Conservation (phyloP, 768 basidiomycete genomes). For the Pleurotus pulmonarius region DNA sequence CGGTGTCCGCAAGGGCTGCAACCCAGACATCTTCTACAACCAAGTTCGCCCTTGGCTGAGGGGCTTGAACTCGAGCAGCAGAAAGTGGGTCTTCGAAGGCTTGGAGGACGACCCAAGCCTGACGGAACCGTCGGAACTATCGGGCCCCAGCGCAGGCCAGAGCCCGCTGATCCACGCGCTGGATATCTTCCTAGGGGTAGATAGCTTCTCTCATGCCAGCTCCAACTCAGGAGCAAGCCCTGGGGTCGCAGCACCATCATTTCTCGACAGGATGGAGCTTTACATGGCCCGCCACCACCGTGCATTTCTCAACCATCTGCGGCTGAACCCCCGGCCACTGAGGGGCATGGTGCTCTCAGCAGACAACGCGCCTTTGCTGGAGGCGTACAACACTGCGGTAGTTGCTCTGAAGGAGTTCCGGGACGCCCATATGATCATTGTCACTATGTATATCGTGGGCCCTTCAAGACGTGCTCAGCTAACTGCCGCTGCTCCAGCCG, state of each 20-base stretch:
- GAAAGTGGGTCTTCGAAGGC: slow-evolving; percentile 59
- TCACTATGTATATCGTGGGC: slow-evolving; percentile 69
- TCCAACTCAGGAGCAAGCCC: slow-evolving; percentile 18
- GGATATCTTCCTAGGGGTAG: slow-evolving; percentile 71
- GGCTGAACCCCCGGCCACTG: slow-evolving; percentile 54
- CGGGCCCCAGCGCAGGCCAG: slow-evolving; percentile 84
- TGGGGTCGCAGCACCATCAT: slow-evolving; percentile 25
- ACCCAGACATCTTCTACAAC: slow-evolving; percentile 74
- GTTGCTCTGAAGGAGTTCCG: slow-evolving; percentile 66
- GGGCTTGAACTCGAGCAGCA: slow-evolving; percentile 55
- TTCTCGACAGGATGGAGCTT: slow-evolving; percentile 68
- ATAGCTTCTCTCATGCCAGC: slow-evolving; percentile 38
- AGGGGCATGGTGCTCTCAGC: slow-evolving; percentile 44
- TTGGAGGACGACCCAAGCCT: slow-evolving; percentile 41
- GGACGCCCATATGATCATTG: slow-evolving; percentile 76
- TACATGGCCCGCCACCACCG: slow-evolving; percentile 87
- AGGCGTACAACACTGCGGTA: slow-evolving; percentile 66
- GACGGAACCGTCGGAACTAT: slow-evolving; percentile 50
- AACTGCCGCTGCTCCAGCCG: slow-evolving; percentile 15
- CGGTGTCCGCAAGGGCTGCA: slow-evolving; percentile 67
- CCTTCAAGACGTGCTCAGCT: slow-evolving; percentile 45
- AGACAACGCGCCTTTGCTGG: slow-evolving; percentile 27
- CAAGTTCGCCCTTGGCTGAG: slow-evolving; percentile 81
- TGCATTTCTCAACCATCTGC: slow-evolving; percentile 68
- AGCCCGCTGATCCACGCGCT: slow-evolving; percentile 75